phyloP scores from a whole-genome alignment of 257 asterid species.

The Cynanchum wilfordii region DNA sequence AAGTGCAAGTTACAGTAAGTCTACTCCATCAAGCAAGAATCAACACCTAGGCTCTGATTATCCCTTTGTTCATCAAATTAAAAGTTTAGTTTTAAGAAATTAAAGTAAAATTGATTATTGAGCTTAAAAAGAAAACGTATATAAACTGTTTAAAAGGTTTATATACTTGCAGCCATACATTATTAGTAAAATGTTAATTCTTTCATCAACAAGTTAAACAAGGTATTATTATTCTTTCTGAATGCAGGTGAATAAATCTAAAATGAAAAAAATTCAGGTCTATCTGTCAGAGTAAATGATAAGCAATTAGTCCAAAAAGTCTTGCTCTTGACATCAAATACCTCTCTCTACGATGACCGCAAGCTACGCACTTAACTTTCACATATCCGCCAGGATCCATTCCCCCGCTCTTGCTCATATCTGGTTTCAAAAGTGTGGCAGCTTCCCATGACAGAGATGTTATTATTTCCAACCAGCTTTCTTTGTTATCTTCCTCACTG shows the following conservation, averaged over 20 bases:
- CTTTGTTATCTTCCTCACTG: slow-evolving; percentile 30
- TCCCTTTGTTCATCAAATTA: background rate
- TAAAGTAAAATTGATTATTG: background rate
- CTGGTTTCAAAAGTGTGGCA: slow-evolving; percentile 71
- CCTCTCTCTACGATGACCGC: slow-evolving; percentile 67
- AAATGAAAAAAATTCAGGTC: background rate
- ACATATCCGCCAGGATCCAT: slow-evolving; percentile 93
- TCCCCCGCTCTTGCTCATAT: slow-evolving; percentile 67
- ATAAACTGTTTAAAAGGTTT: background rate
- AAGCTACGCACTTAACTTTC: slow-evolving; percentile 69
- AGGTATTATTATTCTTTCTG: background rate
- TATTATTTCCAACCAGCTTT: slow-evolving; percentile 65
- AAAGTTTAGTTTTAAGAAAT: background rate
- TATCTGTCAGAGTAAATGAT: background rate
- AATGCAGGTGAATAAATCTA: background rate
- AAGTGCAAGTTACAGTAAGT: background rate
- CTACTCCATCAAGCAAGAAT: background rate
- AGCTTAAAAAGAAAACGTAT: background rate
- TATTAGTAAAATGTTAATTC: background rate
- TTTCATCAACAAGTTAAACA: background rate
- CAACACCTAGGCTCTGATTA: background rate
- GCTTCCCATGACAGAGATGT: slow-evolving; percentile 70
- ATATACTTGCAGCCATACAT: background rate
- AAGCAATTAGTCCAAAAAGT: slow-evolving; percentile 2
- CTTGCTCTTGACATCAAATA: slow-evolving; percentile 13